Percentiles rank a stretch among this genome's conserved stretches.
Conservation (phyloP, 1,139 yeast species). For the Hemisphaericaspora subhashii region DNA sequence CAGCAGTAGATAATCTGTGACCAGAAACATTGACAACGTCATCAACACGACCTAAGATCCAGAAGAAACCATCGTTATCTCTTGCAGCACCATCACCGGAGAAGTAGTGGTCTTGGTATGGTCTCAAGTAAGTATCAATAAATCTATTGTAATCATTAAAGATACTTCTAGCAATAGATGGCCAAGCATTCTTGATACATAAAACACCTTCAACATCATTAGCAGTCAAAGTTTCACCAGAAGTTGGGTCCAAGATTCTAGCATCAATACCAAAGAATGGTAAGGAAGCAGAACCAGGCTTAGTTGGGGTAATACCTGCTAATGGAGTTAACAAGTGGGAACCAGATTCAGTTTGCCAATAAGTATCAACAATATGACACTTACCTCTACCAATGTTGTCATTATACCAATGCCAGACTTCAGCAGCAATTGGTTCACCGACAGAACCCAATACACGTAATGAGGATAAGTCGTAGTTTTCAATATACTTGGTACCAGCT, state of each 20-base stretch:
- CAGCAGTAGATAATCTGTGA: constrained; percentile 78
- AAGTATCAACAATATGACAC: constrained; percentile 75
- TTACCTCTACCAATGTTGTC: constrained; percentile 74
- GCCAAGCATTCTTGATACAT: constrained; percentile 73
- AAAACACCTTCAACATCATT: constrained; percentile 74
- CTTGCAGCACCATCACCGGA: constrained; percentile 85
- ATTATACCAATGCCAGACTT: constrained; percentile 91
- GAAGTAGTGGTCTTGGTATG: constrained; percentile 69
- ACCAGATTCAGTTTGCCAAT: constrained; percentile 86
- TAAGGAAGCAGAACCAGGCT: constrained; percentile 77
- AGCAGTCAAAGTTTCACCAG: constrained; percentile 64
- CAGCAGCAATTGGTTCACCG: constrained; percentile 92
- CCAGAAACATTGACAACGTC: constrained; percentile 84
- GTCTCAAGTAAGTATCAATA: constrained; percentile 69
- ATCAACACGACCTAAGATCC: constrained; percentile 82
- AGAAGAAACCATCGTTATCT: constrained; percentile 72
- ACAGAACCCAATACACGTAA: constrained; percentile 79
- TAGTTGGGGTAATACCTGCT: constrained; percentile 73
- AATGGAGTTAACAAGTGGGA: constrained; percentile 71
- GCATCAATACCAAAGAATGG: constrained; percentile 78
- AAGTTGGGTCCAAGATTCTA: constrained; percentile 66
- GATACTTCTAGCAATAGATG: constrained; percentile 75
- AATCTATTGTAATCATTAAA: constrained; percentile 68
- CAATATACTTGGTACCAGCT: constrained; percentile 72
- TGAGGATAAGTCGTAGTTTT: constrained; percentile 62